Conservation (phyloP, 768 basidiomycete genomes). For the Cystoderma amianthinum region DNA sequence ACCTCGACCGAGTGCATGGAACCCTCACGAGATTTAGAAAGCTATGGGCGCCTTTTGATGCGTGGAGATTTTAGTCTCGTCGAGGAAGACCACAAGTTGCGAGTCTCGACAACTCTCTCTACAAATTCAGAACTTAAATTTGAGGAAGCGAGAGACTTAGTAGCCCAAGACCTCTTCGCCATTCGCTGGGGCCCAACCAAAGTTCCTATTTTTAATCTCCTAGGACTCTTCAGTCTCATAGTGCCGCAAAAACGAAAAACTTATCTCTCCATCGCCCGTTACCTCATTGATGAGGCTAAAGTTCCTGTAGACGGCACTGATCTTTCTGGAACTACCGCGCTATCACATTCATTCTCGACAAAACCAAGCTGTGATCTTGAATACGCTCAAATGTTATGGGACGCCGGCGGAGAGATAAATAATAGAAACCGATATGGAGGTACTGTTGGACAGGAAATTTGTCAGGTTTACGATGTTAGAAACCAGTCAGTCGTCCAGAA, state of each 20-base stretch:
- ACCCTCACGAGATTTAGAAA: conserved; percentile 27
- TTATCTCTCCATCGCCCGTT: conserved; percentile 23
- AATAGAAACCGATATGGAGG: conserved; percentile 30
- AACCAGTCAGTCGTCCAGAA: conserved; percentile 13
- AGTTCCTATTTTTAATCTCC: conserved; percentile 29
- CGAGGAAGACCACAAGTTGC: conserved; percentile 15
- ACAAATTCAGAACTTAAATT: not conserved
- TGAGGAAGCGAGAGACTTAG: conserved; percentile 9
- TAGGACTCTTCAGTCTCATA: conserved; percentile 22
- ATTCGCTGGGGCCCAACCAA: conserved; percentile 33
- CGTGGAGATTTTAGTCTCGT: conserved; percentile 16
- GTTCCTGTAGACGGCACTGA: conserved; percentile 30
- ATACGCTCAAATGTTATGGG: conserved; percentile 29
- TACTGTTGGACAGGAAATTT: conserved; percentile 30
- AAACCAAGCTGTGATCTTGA: conserved; percentile 33
- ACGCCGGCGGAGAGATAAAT: conserved; percentile 33
- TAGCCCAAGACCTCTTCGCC: conserved; percentile 20
- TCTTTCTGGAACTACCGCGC: conserved; percentile 31
- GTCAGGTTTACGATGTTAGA: conserved; percentile 16
- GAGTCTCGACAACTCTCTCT: conserved; percentile 9
- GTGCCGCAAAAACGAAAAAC: conserved; percentile 9
- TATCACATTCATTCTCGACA: conserved; percentile 32
- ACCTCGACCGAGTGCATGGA: conserved; percentile 24
- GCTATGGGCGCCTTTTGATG: conserved; percentile 18
- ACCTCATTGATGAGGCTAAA: conserved; percentile 21